Conservation (phyloP, 2,329 filamentous ascomycete species). For the Microcyclosporella mali region DNA sequence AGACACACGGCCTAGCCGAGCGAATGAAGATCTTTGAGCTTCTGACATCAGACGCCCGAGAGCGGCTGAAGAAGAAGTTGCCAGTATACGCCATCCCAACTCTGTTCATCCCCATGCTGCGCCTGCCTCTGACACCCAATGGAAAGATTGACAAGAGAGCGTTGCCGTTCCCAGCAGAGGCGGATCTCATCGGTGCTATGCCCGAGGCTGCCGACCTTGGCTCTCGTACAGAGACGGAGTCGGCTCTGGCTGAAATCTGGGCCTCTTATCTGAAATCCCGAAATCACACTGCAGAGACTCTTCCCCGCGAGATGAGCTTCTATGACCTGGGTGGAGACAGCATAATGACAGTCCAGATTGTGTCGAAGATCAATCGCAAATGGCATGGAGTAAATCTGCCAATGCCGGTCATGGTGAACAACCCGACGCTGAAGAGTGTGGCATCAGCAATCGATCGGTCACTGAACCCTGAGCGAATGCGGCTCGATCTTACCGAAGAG, state of each 20-base stretch:
- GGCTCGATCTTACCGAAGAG: slow-evolving; percentile 41
- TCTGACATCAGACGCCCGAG: slow-evolving; percentile 54
- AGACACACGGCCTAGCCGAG: slow-evolving; percentile 27
- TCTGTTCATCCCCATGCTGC: slow-evolving; percentile 64
- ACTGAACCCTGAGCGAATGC: slow-evolving; percentile 44
- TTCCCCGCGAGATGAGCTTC: slow-evolving; percentile 60
- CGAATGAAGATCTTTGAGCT: slow-evolving; percentile 55
- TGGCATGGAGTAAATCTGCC: slow-evolving; percentile 59
- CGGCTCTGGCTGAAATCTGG: slow-evolving; percentile 66
- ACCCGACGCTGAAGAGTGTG: slow-evolving; percentile 54
- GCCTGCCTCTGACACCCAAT: slow-evolving; percentile 75
- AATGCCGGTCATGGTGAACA: slow-evolving; percentile 63
- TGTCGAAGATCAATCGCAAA: slow-evolving; percentile 61
- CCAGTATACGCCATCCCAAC: slow-evolving; percentile 71
- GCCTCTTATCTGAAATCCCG: slow-evolving; percentile 61
- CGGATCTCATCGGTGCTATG: slow-evolving; percentile 55
- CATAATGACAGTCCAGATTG: slow-evolving; percentile 73
- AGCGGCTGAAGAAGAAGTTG: slow-evolving; percentile 65
- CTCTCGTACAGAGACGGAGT: slow-evolving; percentile 54
- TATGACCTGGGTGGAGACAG: slow-evolving; percentile 78
- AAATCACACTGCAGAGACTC: slow-evolving; percentile 54
- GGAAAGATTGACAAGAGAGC: slow-evolving; percentile 76
- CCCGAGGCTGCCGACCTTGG: slow-evolving; percentile 40
- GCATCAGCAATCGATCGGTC: slow-evolving; percentile 48
- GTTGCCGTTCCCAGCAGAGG: slow-evolving; percentile 73